Evolutionary conservation across 2,329 filamentous ascomycete genomes (phyloP).

Genomic region (Sporothrix variecibatus): DNA sequence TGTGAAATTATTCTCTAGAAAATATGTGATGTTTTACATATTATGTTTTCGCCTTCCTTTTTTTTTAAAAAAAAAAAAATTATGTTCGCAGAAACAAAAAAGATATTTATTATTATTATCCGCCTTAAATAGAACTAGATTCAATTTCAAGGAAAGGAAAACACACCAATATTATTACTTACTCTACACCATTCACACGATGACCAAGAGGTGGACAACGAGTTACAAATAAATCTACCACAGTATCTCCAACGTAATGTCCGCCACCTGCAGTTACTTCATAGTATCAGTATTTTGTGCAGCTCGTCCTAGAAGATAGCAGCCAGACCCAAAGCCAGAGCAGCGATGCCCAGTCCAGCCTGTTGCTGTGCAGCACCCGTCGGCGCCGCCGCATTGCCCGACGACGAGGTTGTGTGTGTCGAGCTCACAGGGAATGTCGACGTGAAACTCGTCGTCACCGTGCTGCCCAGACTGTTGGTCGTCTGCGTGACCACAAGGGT

Average conservation of each 20-base stretch:
- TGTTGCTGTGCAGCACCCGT: constrained; percentile 6
- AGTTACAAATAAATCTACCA: neutral
- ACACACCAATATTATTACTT: neutral
- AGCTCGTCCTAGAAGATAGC: constrained; percentile 35
- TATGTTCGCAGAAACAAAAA: neutral
- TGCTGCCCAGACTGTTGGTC: constrained; percentile 34
- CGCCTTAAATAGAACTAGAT: neutral
- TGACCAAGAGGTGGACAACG: neutral
- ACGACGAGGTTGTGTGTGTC: constrained; percentile 16
- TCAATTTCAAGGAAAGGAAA: neutral
- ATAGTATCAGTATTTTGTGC: neutral
- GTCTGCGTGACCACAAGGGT: constrained; percentile 33
- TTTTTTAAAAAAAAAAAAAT: neutral
- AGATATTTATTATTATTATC: too few species aligned
- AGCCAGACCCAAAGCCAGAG: constrained; percentile 23
- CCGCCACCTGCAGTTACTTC: too few species aligned
- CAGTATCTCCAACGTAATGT: neutral
- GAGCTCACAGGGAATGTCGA: constrained; percentile 29
- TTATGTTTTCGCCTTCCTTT: neutral
- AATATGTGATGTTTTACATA: too few species aligned
- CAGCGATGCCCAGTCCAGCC: constrained; percentile 23
- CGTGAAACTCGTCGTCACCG: constrained; percentile 33
- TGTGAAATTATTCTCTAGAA: too few species aligned
- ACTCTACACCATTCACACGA: neutral
- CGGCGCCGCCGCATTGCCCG: constrained; percentile 24